Base-by-base conservation (phyloP, 345 rosid genomes). In the Eucalyptus urophylla region DNA sequence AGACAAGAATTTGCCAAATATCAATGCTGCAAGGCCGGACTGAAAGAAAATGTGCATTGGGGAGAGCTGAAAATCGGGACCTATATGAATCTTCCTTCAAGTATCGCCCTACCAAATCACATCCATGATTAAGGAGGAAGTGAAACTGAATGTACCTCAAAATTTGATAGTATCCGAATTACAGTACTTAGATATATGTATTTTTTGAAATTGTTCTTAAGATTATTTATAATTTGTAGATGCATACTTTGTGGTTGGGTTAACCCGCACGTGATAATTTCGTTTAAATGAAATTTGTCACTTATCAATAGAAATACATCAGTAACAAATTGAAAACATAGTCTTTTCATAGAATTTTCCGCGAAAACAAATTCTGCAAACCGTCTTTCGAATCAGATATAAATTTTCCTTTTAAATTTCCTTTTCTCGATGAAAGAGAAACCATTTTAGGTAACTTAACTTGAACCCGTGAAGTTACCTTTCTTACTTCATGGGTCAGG, bases 21-120 rank as follows among this genome's bases (percentile, higher is more conserved):
- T 0, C 81, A 72, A 72, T 72, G 14, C 14, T 0, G 11, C 24
- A 4, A 33, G 24, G 81, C 24, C 14, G 0, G 44, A 69, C 24
- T 22, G 12, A 17, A 33, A 69, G 80, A 69, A 17, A 69, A 69
- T 21, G 6, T 17, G 44, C 80, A 14, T 6, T 33, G 44, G 12
- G 44, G 24, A 33, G 25, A 5, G 44, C 44, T 6, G 7, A 33
- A 33, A 69, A 69, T 4, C 1, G 13, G 12, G 24, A 33, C 11
- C 24, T 33, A 69, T 69, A 33, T 16, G 45, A 37, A 31, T 72
- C 14, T 3, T 40, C 81, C 22, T 9, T 37, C 81, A 33, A 72
- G 44, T 72, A 33, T 19, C 7, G 1, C 81, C 45, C 81, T 17
- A 33, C 25, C 25, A 33, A 72, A 9, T 33, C 45, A 33, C 25